Percentiles rank a stretch among this genome's conserved stretches.
These are phyloP conservation scores for Phaeotremella skinneri DNA, from an alignment of 768 basidiomycete genomes.

Conservation along the genomic window DNA sequence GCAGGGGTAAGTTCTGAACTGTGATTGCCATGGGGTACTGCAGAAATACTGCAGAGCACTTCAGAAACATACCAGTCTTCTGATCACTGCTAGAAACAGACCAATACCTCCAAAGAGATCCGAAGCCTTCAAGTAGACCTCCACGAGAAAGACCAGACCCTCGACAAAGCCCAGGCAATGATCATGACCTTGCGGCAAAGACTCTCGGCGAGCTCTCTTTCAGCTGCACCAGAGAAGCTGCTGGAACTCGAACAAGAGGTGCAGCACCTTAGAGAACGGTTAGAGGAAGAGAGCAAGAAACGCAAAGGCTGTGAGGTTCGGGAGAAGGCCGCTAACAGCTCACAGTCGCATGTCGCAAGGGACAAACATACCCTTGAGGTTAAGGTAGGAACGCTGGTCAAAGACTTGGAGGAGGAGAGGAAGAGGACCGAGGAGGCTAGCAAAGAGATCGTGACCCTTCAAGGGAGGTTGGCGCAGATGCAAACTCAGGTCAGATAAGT, in stretches of 20 bases:
- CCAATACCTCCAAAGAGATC: neutral
- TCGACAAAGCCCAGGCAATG: neutral
- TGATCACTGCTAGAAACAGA: neutral
- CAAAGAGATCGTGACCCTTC: neutral
- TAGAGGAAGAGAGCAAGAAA: constrained; percentile 7
- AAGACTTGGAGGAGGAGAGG: constrained; percentile 3
- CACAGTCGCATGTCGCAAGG: constrained; percentile 23
- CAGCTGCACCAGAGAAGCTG: neutral
- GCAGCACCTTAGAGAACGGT: neutral
- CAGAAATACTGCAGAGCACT: neutral
- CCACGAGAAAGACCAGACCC: constrained; percentile 11
- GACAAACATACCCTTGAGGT: constrained; percentile 9
- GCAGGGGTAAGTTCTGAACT: neutral
- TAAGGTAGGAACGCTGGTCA: constrained; percentile 1
- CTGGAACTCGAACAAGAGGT: neutral
- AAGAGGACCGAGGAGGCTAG: constrained; percentile 7
- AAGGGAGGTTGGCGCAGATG: constrained; percentile 9
- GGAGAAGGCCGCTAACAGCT: constrained; percentile 11
- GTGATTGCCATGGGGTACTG: no score
- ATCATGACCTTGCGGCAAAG: constrained; percentile 3
- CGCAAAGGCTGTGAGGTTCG: constrained; percentile 9
- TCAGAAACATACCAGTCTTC: neutral
- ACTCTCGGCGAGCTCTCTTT: neutral
- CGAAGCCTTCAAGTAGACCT: constrained; percentile 1
- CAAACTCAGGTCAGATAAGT: neutral